Evolutionary conservation across 495 filamentous ascomycete genomes (phyloP).

Genomic region (Evansstolkia leycettana): DNA sequence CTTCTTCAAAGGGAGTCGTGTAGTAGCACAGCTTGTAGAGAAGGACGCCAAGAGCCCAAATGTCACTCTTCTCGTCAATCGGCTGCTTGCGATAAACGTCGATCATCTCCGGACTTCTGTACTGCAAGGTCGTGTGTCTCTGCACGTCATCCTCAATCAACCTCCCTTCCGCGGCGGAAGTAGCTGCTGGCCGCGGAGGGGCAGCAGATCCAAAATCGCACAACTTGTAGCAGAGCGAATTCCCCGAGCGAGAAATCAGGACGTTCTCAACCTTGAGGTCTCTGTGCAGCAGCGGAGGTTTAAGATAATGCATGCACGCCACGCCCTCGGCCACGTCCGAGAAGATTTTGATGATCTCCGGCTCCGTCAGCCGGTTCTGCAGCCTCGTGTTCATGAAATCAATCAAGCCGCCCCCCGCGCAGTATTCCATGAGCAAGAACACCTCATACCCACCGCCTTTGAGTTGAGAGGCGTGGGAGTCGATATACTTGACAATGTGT

Average conservation of each 20-base stretch:
- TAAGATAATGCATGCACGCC: conserved; percentile 97
- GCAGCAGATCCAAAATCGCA: conserved; percentile 97
- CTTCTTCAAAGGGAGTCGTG: conserved; percentile 96
- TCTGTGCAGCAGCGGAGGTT: conserved; percentile 82
- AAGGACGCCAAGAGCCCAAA: conserved; percentile 92
- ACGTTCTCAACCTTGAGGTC: conserved; percentile 99
- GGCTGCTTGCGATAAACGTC: conserved; percentile 94
- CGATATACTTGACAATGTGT: conserved; percentile 94
- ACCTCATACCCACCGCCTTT: conserved; percentile 93
- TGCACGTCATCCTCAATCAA: conserved; percentile 95
- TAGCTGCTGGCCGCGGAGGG: conserved; percentile 70
- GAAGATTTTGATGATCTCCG: conserved; percentile 95
- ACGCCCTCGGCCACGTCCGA: conserved; percentile 91
- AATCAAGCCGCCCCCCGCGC: conserved; percentile 75
- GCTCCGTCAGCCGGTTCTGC: conserved; percentile 92
- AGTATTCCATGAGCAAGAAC: conserved; percentile 95
- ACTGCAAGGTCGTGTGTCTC: conserved; percentile 92
- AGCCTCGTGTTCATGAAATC: conserved; percentile 99
- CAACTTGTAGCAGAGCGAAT: conserved; percentile 67
- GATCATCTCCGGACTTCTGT: conserved; percentile 96
- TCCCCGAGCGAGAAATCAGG: conserved; percentile 59
- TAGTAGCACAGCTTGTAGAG: conserved; percentile 99
- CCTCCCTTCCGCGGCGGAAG: conserved; percentile 72
- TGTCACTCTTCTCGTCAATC: conserved; percentile 98
- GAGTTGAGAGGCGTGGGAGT: conserved; percentile 91